These are phyloP conservation scores for Fusarium heterosporum DNA, from an alignment of 2,329 filamentous ascomycete species.

Conservation along the genomic window DNA sequence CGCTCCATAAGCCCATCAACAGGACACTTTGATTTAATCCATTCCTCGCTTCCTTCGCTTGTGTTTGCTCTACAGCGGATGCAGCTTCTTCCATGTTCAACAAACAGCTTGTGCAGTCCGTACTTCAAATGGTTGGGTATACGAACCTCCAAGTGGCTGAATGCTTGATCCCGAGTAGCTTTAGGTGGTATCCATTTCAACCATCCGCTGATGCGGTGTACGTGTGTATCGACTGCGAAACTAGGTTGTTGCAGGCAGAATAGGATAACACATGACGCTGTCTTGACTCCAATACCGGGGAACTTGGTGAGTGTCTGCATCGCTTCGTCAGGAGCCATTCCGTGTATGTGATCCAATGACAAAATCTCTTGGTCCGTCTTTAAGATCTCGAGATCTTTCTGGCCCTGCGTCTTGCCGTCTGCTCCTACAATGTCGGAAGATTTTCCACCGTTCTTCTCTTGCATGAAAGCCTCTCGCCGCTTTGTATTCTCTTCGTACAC, in stretches of 20 bases:
- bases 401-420: constrained; percentile 43
- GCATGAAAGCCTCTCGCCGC: constrained; percentile 42
- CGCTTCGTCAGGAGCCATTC: constrained; percentile 46
- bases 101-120: constrained; percentile 46
- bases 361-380: constrained; percentile 45
- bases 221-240: constrained; percentile 47
- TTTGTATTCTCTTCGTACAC: constrained; percentile 44
- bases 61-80: constrained; percentile 46
- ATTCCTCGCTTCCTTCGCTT: constrained; percentile 46
- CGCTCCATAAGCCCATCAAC: constrained; percentile 44
- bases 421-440: constrained; percentile 29
- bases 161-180: constrained; percentile 45
- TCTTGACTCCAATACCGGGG: constrained; percentile 47
- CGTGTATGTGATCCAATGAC: constrained; percentile 46
- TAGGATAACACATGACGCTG: constrained; percentile 46
- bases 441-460: constrained; percentile 39
- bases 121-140: constrained; percentile 46
- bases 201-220: constrained; percentile 45
- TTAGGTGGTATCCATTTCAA: constrained; percentile 46
- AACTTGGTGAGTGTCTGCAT: constrained; percentile 47
- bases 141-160: constrained; percentile 46
- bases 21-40: constrained; percentile 40
- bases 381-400: constrained; percentile 46
- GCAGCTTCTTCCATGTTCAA: constrained; percentile 44
- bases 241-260: constrained; percentile 47